Evolutionary conservation across 768 basidiomycete species (phyloP).

Genomic region (Cytidiella melzeri): DNA sequence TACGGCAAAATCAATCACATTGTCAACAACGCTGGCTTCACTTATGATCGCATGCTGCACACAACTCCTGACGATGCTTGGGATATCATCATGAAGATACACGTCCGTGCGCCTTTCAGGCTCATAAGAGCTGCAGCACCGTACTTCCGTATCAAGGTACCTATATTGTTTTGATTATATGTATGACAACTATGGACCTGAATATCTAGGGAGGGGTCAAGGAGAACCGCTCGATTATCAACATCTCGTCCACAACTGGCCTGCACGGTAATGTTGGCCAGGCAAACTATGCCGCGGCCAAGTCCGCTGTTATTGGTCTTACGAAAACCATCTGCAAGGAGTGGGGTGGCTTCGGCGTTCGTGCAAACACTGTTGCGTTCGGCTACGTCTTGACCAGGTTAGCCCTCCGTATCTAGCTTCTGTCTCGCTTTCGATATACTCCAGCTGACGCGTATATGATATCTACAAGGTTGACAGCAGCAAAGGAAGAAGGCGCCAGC

Average conservation of each 20-base stretch:
- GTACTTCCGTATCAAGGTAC: conserved; percentile 72
- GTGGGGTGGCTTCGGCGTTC: conserved; percentile 79
- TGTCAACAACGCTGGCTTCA: conserved; percentile 80
- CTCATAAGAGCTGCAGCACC: conserved; percentile 81
- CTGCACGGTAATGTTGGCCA: conserved; percentile 87
- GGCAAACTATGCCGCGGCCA: conserved; percentile 76
- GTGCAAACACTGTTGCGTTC: conserved; percentile 77
- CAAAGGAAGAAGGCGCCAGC: conserved; percentile 69
- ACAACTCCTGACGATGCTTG: conserved; percentile 79
- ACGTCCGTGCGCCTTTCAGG: conserved; percentile 82
- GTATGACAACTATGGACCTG: background rate
- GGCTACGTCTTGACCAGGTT: conserved; percentile 75
- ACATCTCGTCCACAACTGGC: conserved; percentile 78
- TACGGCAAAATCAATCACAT: conserved; percentile 87
- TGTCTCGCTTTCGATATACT: background rate
- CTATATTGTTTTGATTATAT: conserved; percentile 3
- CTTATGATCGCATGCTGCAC: conserved; percentile 84
- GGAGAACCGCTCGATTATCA: conserved; percentile 71
- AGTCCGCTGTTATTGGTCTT: conserved; percentile 70
- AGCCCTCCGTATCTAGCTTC: no score
- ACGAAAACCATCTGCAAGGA: conserved; percentile 87
- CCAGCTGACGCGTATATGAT: background rate
- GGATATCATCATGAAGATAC: conserved; percentile 78
- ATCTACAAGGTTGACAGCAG: conserved; percentile 55
- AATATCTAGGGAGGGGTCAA: conserved; percentile 34